Base-by-base conservation (phyloP, 495 filamentous ascomycete species). In the Penicillium samsonianum region DNA sequence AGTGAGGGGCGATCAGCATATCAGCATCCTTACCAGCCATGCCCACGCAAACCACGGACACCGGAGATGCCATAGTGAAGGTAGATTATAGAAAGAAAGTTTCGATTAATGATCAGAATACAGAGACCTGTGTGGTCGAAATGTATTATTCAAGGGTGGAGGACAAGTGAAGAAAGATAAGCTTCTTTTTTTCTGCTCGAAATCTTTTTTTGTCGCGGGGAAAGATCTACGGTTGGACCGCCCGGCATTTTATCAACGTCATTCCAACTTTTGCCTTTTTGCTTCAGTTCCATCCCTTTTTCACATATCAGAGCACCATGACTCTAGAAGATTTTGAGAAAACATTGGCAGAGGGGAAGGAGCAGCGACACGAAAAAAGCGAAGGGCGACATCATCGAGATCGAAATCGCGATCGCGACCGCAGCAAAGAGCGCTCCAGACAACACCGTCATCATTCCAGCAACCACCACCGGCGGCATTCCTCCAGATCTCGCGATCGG, bases 21-120 rank as follows among this genome's bases (percentile, higher is more conserved):
- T 37, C 16, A 37, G 35, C 60, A 35, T 47, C 31, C 71, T 57
- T 66, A 78, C 89, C 91, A 62, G 94, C 94, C 94, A 98, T 98
- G 79, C 94, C 94, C 12, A 98, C 84, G 74, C 93, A 97, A 63
- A 98, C 90, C 60, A 98, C 86, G 55, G 89, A 88, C 17, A 88
- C 84, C 35, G 71, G 64, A 50, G 74, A 60, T 57, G 74, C 67
- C 79, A 82, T 82, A 30, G 25, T 71, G 63, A 47, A 56, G 22
- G 11, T 12, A 20, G 17, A 16, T 31, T 35, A 14, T 14, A 31
- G 2, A 12, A 25, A 26, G 28, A 35, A 14, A 23, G 12, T 11
- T 5, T 12, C 16, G 26, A 37, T 28, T 14, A 20, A 25, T 38
- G 26, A 23, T 44, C 5, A 7, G 31, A 50, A 14, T 12, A 35